Evolutionary conservation across 1,284 basidiomycete genomes (phyloP).

Genomic region (Earliella scabrosa): DNA sequence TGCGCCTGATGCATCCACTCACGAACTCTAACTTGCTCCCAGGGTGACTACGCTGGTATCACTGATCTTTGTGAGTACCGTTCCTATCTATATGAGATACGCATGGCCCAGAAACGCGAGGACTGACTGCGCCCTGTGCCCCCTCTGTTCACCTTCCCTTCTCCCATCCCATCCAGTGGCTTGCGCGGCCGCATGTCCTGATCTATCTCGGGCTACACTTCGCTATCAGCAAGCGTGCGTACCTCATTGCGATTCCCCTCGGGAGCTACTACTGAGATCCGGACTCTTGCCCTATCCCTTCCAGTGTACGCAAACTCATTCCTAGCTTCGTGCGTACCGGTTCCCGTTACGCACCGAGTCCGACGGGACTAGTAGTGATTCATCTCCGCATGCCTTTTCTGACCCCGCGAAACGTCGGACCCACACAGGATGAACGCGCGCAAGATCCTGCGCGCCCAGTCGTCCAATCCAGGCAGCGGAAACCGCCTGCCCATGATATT

Average conservation of each 20-base stretch:
- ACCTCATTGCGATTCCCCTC: conserved; percentile 8
- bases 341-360: not conserved
- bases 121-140: conserved; percentile 16
- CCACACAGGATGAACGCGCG: conserved; percentile 28
- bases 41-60: conserved; percentile 26
- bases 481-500: conserved; percentile 27
- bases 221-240: conserved; percentile 30
- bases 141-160: too few species aligned
- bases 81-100: conserved; percentile 11
- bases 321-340: conserved; percentile 28
- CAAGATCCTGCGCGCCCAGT: conserved; percentile 25
- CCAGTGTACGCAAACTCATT: conserved; percentile 31
- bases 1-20: conserved; percentile 1
- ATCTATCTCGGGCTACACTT: conserved; percentile 31
- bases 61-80: conserved; percentile 25
- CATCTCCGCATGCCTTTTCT: conserved; percentile 1
- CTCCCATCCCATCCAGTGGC: conserved; percentile 22
- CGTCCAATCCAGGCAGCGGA: conserved; percentile 18
- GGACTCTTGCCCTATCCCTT: conserved; percentile 4
- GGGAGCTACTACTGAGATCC: conserved; percentile 14
- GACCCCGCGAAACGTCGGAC: not conserved
- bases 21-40: not conserved
- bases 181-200: conserved; percentile 26
- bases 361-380: not conserved
- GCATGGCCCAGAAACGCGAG: conserved; percentile 6